Percentiles rank a stretch among this genome's conserved stretches.
These are phyloP conservation scores for Mycena kentingensis DNA, from an alignment of 768 basidiomycete genomes.

Conservation along the genomic window DNA sequence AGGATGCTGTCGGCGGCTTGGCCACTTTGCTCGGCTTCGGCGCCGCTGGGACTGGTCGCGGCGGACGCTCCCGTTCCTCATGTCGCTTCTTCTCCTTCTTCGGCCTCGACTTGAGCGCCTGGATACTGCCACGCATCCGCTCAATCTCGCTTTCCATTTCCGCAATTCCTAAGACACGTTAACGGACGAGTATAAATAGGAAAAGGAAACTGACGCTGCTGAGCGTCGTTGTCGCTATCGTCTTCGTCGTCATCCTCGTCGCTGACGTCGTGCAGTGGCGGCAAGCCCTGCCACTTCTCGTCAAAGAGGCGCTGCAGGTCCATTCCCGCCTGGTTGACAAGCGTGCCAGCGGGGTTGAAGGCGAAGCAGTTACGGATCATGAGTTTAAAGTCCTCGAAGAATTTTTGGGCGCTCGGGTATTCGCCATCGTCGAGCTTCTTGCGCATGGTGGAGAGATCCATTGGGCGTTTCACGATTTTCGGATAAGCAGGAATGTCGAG, in stretches of 20 bases:
- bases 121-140: conserved; percentile 70
- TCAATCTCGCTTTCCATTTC: conserved; percentile 83
- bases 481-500: conserved; percentile 84
- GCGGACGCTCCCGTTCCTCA: conserved; percentile 28
- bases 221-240: conserved; percentile 70
- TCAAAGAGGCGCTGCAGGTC: conserved; percentile 88
- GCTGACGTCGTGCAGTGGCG: conserved; percentile 54
- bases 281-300: conserved; percentile 85
- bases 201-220: conserved; percentile 52
- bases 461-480: conserved; percentile 88
- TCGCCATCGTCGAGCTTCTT: conserved; percentile 77
- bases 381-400: conserved; percentile 89
- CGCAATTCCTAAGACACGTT: conserved; percentile 59
- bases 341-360: conserved; percentile 88
- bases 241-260: conserved; percentile 70
- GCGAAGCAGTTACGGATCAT: conserved; percentile 93
- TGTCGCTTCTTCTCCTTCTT: conserved; percentile 58
- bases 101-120: conserved; percentile 65
- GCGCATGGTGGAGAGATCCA: conserved; percentile 91
- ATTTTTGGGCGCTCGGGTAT: conserved; percentile 77
- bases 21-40: conserved; percentile 53
- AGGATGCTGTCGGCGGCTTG: conserved; percentile 49
- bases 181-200: conserved; percentile 20
- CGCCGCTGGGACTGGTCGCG: conserved; percentile 59
- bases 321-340: conserved; percentile 83